These are phyloP conservation scores for Aeminium ludgeri DNA, from an alignment of 495 filamentous ascomycete genomes.

Conservation along the genomic window DNA sequence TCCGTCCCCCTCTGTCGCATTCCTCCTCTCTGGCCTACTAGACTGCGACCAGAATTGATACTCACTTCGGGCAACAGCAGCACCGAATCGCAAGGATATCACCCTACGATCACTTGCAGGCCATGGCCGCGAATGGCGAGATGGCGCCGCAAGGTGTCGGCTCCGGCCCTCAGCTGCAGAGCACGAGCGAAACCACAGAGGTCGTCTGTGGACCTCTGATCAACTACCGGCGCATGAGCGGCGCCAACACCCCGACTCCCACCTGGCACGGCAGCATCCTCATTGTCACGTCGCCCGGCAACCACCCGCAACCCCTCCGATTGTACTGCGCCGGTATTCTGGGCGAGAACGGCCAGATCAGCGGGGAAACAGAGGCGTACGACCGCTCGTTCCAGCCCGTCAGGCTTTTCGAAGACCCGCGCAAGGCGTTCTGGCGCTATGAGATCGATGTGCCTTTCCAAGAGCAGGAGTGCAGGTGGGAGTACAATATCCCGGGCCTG, in stretches of 20 bases:
- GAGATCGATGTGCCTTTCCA: slow-evolving; percentile 42
- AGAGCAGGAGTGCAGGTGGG: slow-evolving; percentile 38
- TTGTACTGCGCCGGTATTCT: slow-evolving; percentile 33
- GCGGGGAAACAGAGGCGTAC: slow-evolving; percentile 1
- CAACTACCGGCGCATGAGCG: slow-evolving; percentile 72
- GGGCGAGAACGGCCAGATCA: slow-evolving; percentile 5
- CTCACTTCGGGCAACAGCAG: too few relatives aligned
- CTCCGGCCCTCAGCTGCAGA: slow-evolving; percentile 18
- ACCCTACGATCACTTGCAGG: too few relatives aligned
- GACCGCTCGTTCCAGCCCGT: slow-evolving; percentile 29
- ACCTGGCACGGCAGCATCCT: slow-evolving; percentile 72
- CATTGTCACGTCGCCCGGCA: slow-evolving; percentile 54
- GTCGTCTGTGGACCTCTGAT: slow-evolving; percentile 66
- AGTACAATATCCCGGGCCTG: slow-evolving; percentile 38
- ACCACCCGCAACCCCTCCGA: slow-evolving; percentile 32
- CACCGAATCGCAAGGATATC: too few relatives aligned
- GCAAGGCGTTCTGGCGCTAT: slow-evolving; percentile 73
- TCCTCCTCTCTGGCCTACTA: too few relatives aligned
- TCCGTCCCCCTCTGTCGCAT: too few relatives aligned
- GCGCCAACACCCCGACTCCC: slow-evolving; percentile 28
- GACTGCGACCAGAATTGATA: too few relatives aligned
- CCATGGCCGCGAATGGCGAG: neutral
- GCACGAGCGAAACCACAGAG: slow-evolving; percentile 29
- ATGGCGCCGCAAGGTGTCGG: slow-evolving; percentile 14
- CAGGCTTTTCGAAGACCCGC: slow-evolving; percentile 63